Evolutionary conservation across 2,329 filamentous ascomycete genomes (phyloP), one percentile per base, ranked within the genome.

Genomic region (Botryotinia calthae): DNA sequence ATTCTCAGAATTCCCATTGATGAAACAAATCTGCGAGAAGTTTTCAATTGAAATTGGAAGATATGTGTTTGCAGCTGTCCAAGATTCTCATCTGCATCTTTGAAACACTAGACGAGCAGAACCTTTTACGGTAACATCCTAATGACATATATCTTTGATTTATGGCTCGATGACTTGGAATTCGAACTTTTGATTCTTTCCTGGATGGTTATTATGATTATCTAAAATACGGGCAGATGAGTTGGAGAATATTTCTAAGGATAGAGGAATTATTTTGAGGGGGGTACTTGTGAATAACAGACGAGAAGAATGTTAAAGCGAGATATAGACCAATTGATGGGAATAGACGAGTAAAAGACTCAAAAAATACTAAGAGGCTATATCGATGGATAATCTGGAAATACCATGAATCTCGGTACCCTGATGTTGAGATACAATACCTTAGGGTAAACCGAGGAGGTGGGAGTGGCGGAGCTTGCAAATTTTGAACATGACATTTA

Each of bases 401-500:
- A 54, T n/a, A 16, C 12, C 7, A n/a, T 7, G 0, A n/a, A 7
- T 16, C 25, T 7, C 48, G 14, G 14, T n/a, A 7, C 5, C 48
- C 12, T 54, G 12, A 16, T 54, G 1, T 6, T 2, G 25, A n/a
- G 10, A 51, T 25, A 2, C 0, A 12, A 44, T 44, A 44, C 18
- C 16, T 7, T 44, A 6, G 16, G 10, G 1, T 6, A 44, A 44
- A 18, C 42, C 5, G 42, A 44, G 42, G 14, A 18, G 14, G 16
- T 18, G 18, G 12, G 44, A n/a, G 6, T n/a, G 14, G 48, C 25
- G 5, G 4, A 54, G 25, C 25, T 1, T 1, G n/a, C 2, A 18
- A 31, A 28, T 9, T 0, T 0, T 6, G 9, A 18, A 56, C 2
- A 3, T 1, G n/a, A 7, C 0, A 31, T 4, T 18, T 4, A 31